Percentiles rank a stretch among this genome's conserved stretches.
These are phyloP conservation scores for Malassezia caprae DNA, from an alignment of 1,284 basidiomycete genomes.

Conservation along the genomic window DNA sequence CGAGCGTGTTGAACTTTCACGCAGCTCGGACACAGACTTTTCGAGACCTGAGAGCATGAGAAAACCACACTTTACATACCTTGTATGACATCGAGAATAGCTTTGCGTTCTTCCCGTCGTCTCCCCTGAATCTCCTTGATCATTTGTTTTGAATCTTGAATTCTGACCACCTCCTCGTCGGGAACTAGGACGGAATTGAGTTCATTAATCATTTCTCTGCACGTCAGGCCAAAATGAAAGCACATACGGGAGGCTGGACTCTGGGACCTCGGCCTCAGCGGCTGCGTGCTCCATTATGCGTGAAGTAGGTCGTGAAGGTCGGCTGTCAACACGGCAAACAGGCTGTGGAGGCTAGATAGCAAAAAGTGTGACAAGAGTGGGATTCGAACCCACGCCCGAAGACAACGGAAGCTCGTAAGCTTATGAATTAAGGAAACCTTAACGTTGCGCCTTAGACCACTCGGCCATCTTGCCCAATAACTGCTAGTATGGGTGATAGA, in stretches of 20 bases:
- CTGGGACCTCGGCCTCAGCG: conserved; percentile 3
- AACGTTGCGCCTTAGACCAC: conserved; percentile 39
- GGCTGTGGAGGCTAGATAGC: background rate
- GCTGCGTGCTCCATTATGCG: background rate
- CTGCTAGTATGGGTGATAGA: background rate
- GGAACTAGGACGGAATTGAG: conserved; percentile 14
- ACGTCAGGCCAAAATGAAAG: background rate
- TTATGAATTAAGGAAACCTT: conserved; percentile 22
- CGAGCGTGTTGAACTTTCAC: conserved; percentile 23
- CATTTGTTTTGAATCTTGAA: background rate
- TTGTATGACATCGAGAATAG: background rate
- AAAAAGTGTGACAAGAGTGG: conserved; percentile 38
- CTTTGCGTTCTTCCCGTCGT: conserved; percentile 1
- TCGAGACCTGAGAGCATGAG: conserved; percentile 17
- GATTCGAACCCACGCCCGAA: conserved; percentile 47
- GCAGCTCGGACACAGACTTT: conserved; percentile 20
- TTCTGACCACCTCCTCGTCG: conserved; percentile 12
- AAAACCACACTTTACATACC: background rate
- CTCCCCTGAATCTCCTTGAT: background rate
- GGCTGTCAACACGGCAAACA: background rate
- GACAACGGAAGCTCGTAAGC: conserved; percentile 23
- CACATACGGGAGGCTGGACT: conserved; percentile 14
- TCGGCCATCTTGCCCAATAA: conserved; percentile 36
- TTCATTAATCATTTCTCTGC: conserved; percentile 17
- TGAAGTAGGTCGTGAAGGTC: background rate